phyloP scores from a whole-genome alignment of 768 basidiomycete genomes.

The Tulasnella sp. region DNA sequence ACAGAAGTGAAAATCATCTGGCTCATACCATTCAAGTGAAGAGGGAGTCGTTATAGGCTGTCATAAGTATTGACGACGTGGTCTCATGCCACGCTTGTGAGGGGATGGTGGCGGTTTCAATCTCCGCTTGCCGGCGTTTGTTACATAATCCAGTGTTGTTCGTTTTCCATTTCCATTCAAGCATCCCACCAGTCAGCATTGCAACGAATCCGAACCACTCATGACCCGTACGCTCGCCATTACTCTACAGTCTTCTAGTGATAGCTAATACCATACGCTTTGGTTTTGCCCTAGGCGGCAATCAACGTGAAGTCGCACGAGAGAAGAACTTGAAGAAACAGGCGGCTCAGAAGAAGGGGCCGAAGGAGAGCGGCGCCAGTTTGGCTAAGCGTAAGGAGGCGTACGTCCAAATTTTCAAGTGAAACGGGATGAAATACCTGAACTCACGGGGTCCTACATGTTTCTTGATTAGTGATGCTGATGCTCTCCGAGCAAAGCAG shows the following conservation, averaged over 20 bases:
- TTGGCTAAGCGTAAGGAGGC: constrained; percentile 15
- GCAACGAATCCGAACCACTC: neutral
- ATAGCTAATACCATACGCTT: neutral
- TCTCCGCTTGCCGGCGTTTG: neutral
- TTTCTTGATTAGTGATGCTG: constrained; percentile 1
- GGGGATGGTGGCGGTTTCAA: neutral
- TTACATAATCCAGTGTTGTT: neutral
- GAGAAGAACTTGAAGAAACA: constrained; percentile 16
- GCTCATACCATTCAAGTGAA: too few species aligned
- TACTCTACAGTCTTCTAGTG: too few species aligned
- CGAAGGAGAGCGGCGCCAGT: constrained; percentile 12
- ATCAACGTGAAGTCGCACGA: constrained; percentile 17
- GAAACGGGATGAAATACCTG: too few species aligned
- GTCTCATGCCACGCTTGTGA: too few species aligned
- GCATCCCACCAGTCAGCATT: neutral
- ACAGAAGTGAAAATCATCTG: too few species aligned
- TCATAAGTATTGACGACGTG: too few species aligned
- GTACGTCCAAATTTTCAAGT: neutral
- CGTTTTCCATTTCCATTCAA: neutral
- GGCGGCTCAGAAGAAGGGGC: neutral
- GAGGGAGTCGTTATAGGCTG: too few species aligned
- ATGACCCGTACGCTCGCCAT: neutral
- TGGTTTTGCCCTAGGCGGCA: constrained; percentile 8
- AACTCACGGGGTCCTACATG: neutral
- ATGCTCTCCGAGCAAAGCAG: constrained; percentile 5